Percentiles rank a stretch among this genome's conserved stretches.
phyloP scores from a whole-genome alignment of 2,329 filamentous ascomycete genomes.

The Chrysosphaeria jannelii region DNA sequence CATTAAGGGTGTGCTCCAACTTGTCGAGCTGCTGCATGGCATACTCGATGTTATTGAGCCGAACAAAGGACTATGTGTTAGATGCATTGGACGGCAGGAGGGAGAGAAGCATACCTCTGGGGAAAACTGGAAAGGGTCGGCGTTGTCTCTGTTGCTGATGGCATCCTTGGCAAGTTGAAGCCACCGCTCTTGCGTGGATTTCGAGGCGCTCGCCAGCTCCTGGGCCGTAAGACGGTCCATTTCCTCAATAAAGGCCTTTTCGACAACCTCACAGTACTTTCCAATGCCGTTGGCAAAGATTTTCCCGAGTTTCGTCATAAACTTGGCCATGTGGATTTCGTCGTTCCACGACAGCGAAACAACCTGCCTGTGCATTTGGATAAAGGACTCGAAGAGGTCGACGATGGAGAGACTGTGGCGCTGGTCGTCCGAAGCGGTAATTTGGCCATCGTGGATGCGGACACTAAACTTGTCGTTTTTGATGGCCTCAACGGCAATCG shows the following conservation, averaged over 20 bases:
- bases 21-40: slow-evolving; percentile 78
- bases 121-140: slow-evolving; percentile 91
- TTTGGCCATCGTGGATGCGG: slow-evolving; percentile 15
- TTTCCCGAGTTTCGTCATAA: slow-evolving; percentile 82
- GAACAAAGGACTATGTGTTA: slow-evolving; percentile 58
- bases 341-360: slow-evolving; percentile 74
- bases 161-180: slow-evolving; percentile 83
- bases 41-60: slow-evolving; percentile 92
- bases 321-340: slow-evolving; percentile 75
- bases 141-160: slow-evolving; percentile 71
- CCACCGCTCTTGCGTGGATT: slow-evolving; percentile 74
- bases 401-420: slow-evolving; percentile 81
- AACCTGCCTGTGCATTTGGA: slow-evolving; percentile 68
- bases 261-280: slow-evolving; percentile 73
- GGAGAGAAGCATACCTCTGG: slow-evolving; percentile 10
- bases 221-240: slow-evolving; percentile 82
- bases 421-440: slow-evolving; percentile 43
- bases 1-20: slow-evolving; percentile 67
- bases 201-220: slow-evolving; percentile 47
- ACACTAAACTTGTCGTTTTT: slow-evolving; percentile 71
- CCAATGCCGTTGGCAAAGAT: slow-evolving; percentile 58
- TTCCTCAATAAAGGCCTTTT: slow-evolving; percentile 58
- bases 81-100: background rate
- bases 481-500: slow-evolving; percentile 70
- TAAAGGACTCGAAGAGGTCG: slow-evolving; percentile 82